These are phyloP conservation scores for Phialophora macrospora DNA, from an alignment of 2,329 filamentous ascomycete genomes.

Conservation along the genomic window DNA sequence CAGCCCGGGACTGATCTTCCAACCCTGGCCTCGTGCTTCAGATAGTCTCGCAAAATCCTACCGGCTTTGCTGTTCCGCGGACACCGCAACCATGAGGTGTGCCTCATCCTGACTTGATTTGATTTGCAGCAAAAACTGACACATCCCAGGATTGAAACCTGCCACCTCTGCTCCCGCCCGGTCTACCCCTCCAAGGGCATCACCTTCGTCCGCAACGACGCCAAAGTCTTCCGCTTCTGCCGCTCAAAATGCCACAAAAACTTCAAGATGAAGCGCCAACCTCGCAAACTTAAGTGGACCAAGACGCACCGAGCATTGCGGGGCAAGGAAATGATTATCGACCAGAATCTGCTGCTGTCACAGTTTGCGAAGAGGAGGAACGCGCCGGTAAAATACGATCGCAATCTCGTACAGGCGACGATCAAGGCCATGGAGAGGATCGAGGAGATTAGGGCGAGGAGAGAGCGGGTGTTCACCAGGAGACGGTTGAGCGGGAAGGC, in stretches of 20 bases:
- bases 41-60: background rate
- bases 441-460: slow-evolving; percentile 77
- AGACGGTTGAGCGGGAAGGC: slow-evolving; percentile 85
- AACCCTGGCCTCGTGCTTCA: too few relatives aligned
- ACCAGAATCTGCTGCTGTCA: slow-evolving; percentile 73
- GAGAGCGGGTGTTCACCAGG: slow-evolving; percentile 93
- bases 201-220: slow-evolving; percentile 70
- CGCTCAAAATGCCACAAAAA: slow-evolving; percentile 72
- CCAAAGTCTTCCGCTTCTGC: slow-evolving; percentile 70
- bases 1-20: background rate
- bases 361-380: slow-evolving; percentile 92
- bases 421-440: slow-evolving; percentile 91
- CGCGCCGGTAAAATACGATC: slow-evolving; percentile 92
- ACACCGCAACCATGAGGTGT: slow-evolving; percentile 7
- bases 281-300: slow-evolving; percentile 95
- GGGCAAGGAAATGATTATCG: slow-evolving; percentile 89
- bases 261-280: slow-evolving; percentile 99
- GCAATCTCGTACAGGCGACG: slow-evolving; percentile 84
- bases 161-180: slow-evolving; percentile 73
- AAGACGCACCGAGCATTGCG: slow-evolving; percentile 86
- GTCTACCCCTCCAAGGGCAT: slow-evolving; percentile 70
- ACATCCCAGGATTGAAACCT: slow-evolving; percentile 57
- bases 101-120: background rate
- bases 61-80: background rate
- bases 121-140: background rate